Percentiles rank a stretch among this genome's conserved stretches.
phyloP scores from a whole-genome alignment of 2,329 filamentous ascomycete genomes.

The Fusarium sp. region DNA sequence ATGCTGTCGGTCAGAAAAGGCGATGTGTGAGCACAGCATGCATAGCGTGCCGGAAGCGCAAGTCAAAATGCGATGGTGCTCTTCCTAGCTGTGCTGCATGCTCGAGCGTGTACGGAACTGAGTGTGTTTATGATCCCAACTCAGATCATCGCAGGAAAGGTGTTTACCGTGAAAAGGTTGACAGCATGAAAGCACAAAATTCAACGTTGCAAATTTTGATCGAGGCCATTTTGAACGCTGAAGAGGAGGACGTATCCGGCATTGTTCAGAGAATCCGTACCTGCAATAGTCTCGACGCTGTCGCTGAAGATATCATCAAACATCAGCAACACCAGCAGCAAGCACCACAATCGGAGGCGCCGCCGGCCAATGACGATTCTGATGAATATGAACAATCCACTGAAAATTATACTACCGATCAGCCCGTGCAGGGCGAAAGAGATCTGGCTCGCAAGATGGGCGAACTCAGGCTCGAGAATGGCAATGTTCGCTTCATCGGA shows the following conservation, averaged over 20 bases:
- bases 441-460: constrained; percentile 94
- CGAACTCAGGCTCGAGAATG: constrained; percentile 86
- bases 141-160: constrained; percentile 96
- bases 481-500: constrained; percentile 89
- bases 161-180: constrained; percentile 93
- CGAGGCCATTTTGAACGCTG: constrained; percentile 90
- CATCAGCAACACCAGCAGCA: constrained; percentile 52
- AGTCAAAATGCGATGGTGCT: constrained; percentile 92
- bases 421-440: constrained; percentile 70
- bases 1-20: constrained; percentile 69
- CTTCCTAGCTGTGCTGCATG: constrained; percentile 95
- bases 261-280: constrained; percentile 89
- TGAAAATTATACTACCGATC: constrained; percentile 55
- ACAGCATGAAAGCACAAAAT: constrained; percentile 85
- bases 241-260: constrained; percentile 84
- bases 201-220: constrained; percentile 93
- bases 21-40: constrained; percentile 88
- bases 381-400: constrained; percentile 54
- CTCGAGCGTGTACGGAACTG: constrained; percentile 88
- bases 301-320: constrained; percentile 65
- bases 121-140: constrained; percentile 94
- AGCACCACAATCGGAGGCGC: constrained; percentile 43
- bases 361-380: constrained; percentile 54
- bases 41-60: constrained; percentile 80
- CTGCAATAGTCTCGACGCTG: constrained; percentile 74